Base-by-base conservation (phyloP, 2,329 filamentous ascomycete genomes). In the Aspergillus niger region DNA sequence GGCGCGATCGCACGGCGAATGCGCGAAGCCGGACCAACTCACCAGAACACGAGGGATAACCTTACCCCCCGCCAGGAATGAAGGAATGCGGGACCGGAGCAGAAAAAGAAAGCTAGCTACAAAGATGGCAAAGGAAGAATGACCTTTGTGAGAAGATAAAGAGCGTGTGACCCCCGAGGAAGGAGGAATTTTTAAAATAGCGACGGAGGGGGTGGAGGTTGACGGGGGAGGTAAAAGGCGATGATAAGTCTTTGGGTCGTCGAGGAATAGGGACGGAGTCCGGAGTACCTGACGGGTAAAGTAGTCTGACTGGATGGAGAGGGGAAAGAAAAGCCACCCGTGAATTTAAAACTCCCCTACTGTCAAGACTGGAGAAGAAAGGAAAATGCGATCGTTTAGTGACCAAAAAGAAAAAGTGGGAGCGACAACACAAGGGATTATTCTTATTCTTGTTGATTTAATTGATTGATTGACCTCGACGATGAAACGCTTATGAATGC, bases 61-160 rank as follows among this genome's bases (percentile, higher is more conserved):
- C 54, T 58, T 43, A 20, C 51, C 47, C 58, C 53, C 53, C 26
- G 41, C 53, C 54, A 60, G 51, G 63, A 65, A 67, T 66, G 63
- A 64, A 64, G 62, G 62, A 54, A 48, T 47, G 47, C 47, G 54
- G 28, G 38, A 28, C 13, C 32, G 36, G 39, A 57, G n/a, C n/a
- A 32, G 51, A 10, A 58, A 58, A 55, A 44, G 50, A 53, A 39
- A 8, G 24, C 11, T 20, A 8, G 24, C 20, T 26, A 36, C n/a
- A 52, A 52, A 54, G 36, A 50, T 30, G 53, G 24, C 38, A 17
- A 32, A 47, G 22, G 6, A 55, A 58, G 36, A 11, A 17, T 11
- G 47, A 28, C 13, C 47, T 30, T 50, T 47, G 6, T 24, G 39
- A n/a, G 53, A 22, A 15, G 36, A 44, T 36, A 63, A 53, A 52